Conservation (phyloP, 1,139 yeast genomes). For the Nakaseomyces nivariensis region DNA sequence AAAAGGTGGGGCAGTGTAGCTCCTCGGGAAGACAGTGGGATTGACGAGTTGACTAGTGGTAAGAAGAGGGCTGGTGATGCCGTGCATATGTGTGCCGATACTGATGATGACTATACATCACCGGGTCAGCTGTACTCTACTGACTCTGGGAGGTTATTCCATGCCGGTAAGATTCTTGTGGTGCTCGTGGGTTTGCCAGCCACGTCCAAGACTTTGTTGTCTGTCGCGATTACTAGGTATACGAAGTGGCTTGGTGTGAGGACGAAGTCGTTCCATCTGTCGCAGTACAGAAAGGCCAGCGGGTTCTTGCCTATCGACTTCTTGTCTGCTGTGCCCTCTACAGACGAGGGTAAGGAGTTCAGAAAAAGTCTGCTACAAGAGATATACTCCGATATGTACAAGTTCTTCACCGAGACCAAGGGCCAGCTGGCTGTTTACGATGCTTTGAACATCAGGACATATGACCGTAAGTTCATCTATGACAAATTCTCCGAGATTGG, state of each 20-base stretch:
- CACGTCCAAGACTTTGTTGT: conserved; percentile 86
- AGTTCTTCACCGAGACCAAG: conserved; percentile 59
- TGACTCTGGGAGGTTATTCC: conserved; percentile 81
- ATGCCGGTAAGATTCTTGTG: conserved; percentile 89
- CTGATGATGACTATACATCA: conserved; percentile 33
- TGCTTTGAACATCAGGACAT: conserved; percentile 78
- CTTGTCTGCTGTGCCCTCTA: conserved; percentile 53
- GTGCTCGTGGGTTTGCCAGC: conserved; percentile 93
- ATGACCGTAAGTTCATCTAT: conserved; percentile 52
- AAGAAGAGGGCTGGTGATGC: conserved; percentile 21
- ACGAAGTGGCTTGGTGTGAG: conserved; percentile 92
- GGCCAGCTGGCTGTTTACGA: conserved; percentile 96
- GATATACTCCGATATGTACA: conserved; percentile 60
- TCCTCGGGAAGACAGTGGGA: conserved; percentile 4
- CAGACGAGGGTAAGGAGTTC: conserved; percentile 43
- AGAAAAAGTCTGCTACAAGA: conserved; percentile 52
- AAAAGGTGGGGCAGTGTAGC: conserved; percentile 35
- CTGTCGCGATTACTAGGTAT: conserved; percentile 85
- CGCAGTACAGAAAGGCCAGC: conserved; percentile 67
- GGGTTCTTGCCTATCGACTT: conserved; percentile 58
- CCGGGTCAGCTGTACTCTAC: conserved; percentile 90
- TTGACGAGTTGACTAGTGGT: neutral
- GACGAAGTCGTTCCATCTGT: conserved; percentile 84
- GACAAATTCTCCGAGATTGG: conserved; percentile 44
- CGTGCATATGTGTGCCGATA: conserved; percentile 29